Conservation (phyloP, 768 basidiomycete genomes). For the Lepiota brunneoincarnata region DNA sequence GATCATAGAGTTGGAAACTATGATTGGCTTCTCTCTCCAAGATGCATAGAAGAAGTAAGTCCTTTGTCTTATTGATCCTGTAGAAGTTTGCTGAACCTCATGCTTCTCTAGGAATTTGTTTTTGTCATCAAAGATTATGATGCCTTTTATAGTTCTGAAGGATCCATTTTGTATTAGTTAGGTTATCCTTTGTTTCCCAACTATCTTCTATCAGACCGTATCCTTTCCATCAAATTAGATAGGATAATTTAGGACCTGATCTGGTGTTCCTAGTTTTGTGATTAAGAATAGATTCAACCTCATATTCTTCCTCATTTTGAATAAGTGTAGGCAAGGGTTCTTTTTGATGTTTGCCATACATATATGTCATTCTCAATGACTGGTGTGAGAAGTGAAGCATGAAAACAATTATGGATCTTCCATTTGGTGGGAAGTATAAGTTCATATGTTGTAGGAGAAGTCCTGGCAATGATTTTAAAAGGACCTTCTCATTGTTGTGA, state of each 20-base stretch:
- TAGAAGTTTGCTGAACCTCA: no score
- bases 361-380: conserved; percentile 11
- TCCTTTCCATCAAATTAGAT: neutral
- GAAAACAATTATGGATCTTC: neutral
- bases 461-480: neutral
- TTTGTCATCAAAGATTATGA: no score
- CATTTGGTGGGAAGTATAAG: neutral
- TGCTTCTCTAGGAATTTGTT: no score
- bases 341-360: neutral
- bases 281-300: neutral
- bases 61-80: no score
- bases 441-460: neutral
- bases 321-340: neutral
- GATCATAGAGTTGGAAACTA: no score
- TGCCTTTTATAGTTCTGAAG: neutral
- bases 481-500: neutral
- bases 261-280: neutral
- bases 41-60: no score
- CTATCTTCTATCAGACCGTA: neutral
- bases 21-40: no score
- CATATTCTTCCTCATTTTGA: neutral
- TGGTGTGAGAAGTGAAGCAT: neutral
- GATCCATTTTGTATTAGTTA: neutral
- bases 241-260: neutral
- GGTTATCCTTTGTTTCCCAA: neutral